Evolutionary conservation across 2,329 filamentous ascomycete species (phyloP), one percentile per base, ranked within the genome.

Genomic region (Penicillium corylophilum): DNA sequence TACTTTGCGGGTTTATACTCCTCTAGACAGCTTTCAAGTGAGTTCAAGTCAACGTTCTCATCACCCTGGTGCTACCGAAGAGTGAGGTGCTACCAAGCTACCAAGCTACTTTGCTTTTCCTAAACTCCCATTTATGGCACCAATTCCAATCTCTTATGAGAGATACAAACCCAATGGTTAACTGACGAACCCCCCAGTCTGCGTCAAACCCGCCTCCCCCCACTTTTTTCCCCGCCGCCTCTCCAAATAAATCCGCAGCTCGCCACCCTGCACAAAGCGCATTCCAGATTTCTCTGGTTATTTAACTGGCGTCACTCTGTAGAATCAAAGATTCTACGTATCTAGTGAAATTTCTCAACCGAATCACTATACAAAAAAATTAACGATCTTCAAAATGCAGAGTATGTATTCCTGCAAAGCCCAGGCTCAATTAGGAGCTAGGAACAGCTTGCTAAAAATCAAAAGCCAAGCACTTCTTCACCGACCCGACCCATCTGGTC

Each of bases 381-480:
- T 2, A 16, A 16, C 29, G 6, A 20, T 18, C 16, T 20, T 38
- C 35, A 38, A 4, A 18, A 38, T 38, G 35, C 35, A 38, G 35
- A 38, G 35, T 41, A 41, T 26, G 23, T 41, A 16, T 2, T 26
- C 22, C 12, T n/a, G 39, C 2, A 22, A 41, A 12, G 2, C 22
- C 38, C 9, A 20, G 5, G 20, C 12, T 20, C 7, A 7, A 10
- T 18, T 22, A 20, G 9, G 1, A 26, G 13, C 16, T 26, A 12
- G 12, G 18, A 38, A 18, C 10, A 20, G 18, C 12, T 20, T 38
- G 35, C 39, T 41, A n/a, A 41, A 13, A 26, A 43, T 24, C 36
- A 44, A 31, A 48, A 75, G 73, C 71, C 50, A 95, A 94, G 78
- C 92, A 96, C 76, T 96, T 96, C 78, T 84, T 96, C 78, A 85